Conservation (phyloP, 805 yeast genomes). For the Suhomyces sp. region DNA sequence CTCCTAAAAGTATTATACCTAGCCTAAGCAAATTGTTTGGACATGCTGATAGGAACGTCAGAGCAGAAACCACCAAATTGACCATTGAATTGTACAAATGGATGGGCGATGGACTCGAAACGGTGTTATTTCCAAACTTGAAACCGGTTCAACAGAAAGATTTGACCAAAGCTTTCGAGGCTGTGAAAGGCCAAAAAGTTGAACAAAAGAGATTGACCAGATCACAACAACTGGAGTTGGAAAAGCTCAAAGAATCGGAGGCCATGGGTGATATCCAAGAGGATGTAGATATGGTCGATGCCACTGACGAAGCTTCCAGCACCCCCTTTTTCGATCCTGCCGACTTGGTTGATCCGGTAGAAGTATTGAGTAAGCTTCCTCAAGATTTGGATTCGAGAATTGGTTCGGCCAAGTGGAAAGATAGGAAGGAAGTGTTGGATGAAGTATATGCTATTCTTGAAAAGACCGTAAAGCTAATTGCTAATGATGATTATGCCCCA, state of each 20-base stretch:
- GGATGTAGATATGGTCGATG: constrained; percentile 33
- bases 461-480: constrained; percentile 53
- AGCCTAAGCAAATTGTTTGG: constrained; percentile 65
- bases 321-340: constrained; percentile 52
- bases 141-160: constrained; percentile 94
- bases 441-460: constrained; percentile 48
- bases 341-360: constrained; percentile 67
- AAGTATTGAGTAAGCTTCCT: constrained; percentile 66
- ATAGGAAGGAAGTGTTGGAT: constrained; percentile 80
- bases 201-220: constrained; percentile 55
- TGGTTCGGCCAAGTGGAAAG: constrained; percentile 80
- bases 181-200: constrained; percentile 38
- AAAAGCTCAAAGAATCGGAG: neutral
- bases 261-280: constrained; percentile 3
- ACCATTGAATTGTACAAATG: constrained; percentile 70
- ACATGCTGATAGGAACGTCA: constrained; percentile 83
- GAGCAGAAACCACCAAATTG: constrained; percentile 71
- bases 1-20: constrained; percentile 55
- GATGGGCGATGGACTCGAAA: constrained; percentile 63
- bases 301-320: constrained; percentile 11
- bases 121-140: constrained; percentile 60
- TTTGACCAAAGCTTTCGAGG: constrained; percentile 63
- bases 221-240: constrained; percentile 45
- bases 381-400: constrained; percentile 53
- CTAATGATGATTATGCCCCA: constrained; percentile 59